phyloP scores from a whole-genome alignment of 345 rosid genomes.

The Salix arbutifolia region DNA sequence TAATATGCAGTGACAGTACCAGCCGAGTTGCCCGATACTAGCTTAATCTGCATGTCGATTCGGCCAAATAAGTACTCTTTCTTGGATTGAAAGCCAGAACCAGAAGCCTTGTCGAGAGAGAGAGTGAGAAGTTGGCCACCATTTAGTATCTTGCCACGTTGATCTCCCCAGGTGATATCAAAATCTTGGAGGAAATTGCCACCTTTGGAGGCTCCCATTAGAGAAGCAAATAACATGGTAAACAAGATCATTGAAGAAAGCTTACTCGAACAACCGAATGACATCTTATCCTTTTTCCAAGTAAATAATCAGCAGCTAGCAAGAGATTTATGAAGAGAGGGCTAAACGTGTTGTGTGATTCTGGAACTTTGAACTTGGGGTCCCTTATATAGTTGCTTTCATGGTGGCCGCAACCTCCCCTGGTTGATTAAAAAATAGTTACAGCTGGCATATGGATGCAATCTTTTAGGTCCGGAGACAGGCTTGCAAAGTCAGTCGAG shows the following conservation, averaged over 20 bases:
- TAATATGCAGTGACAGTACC: constrained; percentile 9
- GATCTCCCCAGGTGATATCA: constrained; percentile 12
- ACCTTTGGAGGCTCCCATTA: background rate
- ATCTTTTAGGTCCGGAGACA: background rate
- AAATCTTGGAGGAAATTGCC: constrained; percentile 7
- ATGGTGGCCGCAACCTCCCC: background rate
- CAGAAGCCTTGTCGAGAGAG: constrained; percentile 2
- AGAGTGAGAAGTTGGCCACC: constrained; percentile 8
- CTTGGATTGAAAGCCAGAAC: constrained; percentile 12
- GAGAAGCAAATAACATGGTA: background rate
- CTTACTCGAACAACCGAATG: background rate
- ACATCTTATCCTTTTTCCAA: background rate
- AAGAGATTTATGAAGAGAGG: background rate
- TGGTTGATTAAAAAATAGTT: background rate
- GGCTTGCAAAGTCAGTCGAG: background rate
- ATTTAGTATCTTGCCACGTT: background rate
- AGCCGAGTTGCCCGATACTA: constrained; percentile 14
- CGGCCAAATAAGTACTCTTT: constrained; percentile 10
- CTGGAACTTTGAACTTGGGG: background rate
- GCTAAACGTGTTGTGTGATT: background rate
- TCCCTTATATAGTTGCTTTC: background rate
- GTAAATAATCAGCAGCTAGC: background rate
- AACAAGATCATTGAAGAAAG: background rate
- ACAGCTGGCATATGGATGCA: background rate
- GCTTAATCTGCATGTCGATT: constrained; percentile 9